These are phyloP conservation scores for Polygonum maritimum DNA, from an alignment of 148 eudicot genomes.

Conservation along the genomic window DNA sequence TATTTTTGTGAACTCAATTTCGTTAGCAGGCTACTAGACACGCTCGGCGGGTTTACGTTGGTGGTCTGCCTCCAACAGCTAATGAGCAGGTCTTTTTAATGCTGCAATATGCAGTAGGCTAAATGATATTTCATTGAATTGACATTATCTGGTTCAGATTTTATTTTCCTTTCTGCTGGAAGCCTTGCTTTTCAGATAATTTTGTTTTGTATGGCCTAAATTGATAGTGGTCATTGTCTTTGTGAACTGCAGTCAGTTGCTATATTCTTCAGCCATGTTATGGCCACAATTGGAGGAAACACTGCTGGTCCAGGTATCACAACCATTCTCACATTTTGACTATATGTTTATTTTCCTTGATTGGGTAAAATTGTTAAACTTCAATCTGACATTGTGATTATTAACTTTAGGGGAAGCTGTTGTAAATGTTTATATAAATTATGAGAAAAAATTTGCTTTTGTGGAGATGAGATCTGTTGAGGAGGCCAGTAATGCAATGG, in stretches of 20 bases:
- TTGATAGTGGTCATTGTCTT: neutral
- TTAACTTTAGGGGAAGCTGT: slow-evolving; percentile 72
- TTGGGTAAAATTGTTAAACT: neutral
- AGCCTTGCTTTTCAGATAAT: neutral
- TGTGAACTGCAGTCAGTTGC: slow-evolving; percentile 67
- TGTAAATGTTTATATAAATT: slow-evolving; percentile 84
- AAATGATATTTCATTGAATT: neutral
- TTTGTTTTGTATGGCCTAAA: neutral
- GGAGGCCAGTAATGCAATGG: slow-evolving; percentile 89
- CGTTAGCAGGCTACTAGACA: slow-evolving; percentile 84
- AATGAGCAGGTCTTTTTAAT: slow-evolving; percentile 56
- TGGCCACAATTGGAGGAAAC: slow-evolving; percentile 89
- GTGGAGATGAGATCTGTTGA: slow-evolving; percentile 87
- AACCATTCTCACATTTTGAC: neutral
- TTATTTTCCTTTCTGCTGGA: neutral
- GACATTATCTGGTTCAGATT: neutral
- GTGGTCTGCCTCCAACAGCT: slow-evolving; percentile 91
- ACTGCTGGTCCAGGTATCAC: slow-evolving; percentile 88
- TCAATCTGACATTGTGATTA: neutral
- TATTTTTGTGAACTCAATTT: slow-evolving; percentile 2
- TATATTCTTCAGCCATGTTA: slow-evolving; percentile 83
- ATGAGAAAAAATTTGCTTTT: slow-evolving; percentile 87
- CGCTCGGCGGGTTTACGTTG: slow-evolving; percentile 96
- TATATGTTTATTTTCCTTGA: neutral
- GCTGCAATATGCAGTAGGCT: neutral